Percentiles rank a stretch among this genome's conserved stretches.
Conservation (phyloP, 768 basidiomycete genomes). For the Mycena belliarum region DNA sequence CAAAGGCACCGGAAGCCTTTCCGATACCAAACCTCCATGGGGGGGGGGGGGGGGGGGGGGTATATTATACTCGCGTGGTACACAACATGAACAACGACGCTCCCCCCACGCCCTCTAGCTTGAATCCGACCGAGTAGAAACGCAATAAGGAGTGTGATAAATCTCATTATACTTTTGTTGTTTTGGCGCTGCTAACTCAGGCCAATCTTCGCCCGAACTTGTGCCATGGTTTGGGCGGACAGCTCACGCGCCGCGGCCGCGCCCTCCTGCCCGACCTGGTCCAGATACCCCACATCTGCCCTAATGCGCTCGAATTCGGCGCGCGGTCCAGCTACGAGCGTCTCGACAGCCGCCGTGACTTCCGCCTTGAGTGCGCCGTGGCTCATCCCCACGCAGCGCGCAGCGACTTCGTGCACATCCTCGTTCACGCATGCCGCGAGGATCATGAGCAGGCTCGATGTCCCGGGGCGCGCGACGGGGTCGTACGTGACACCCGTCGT, state of each 20-base stretch:
- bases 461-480: conserved; percentile 76
- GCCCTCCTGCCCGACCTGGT: conserved; percentile 63
- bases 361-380: conserved; percentile 74
- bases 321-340: conserved; percentile 64
- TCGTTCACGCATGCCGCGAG: conserved; percentile 70
- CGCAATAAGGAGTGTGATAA: background rate
- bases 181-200: conserved; percentile 28
- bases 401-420: conserved; percentile 45
- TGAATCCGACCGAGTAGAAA: background rate
- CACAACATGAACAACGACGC: too few relatives aligned
- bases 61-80: too few relatives aligned
- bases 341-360: conserved; percentile 73
- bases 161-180: background rate
- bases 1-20: background rate
- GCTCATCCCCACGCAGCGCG: conserved; percentile 52
- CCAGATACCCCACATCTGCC: conserved; percentile 60
- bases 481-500: conserved; percentile 72
- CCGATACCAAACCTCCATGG: background rate
- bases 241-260: conserved; percentile 58
- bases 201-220: conserved; percentile 73
- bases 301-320: conserved; percentile 67
- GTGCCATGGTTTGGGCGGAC: conserved; percentile 64
- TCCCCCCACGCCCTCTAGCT: too few relatives aligned
- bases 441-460: conserved; percentile 79
- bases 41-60: too few relatives aligned